These are phyloP conservation scores for Fragaria nilgerrensis DNA, from an alignment of 306 rosid genomes.

Conservation along the genomic window DNA sequence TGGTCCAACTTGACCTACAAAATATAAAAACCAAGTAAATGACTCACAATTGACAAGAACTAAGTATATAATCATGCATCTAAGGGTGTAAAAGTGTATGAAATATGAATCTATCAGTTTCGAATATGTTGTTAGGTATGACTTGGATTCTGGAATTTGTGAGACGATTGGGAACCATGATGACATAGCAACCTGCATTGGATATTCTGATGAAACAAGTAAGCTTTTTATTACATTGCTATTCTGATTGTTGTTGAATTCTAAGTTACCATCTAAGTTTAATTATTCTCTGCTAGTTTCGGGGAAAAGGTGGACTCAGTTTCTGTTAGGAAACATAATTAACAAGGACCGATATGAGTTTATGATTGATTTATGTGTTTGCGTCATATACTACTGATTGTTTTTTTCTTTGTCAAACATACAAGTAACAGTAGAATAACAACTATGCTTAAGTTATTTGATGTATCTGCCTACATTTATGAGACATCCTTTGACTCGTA, in stretches of 20 bases:
- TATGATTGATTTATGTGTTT: background rate
- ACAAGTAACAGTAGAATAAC: background rate
- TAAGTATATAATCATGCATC: too few species aligned
- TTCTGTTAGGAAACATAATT: background rate
- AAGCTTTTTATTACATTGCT: slow-evolving; percentile 28
- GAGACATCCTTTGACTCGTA: too few species aligned
- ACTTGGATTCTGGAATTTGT: slow-evolving; percentile 64
- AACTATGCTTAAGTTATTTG: too few species aligned
- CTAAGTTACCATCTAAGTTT: background rate
- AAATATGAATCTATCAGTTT: too few species aligned
- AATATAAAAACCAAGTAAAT: too few species aligned
- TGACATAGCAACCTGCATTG: slow-evolving; percentile 64
- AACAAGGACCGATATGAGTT: background rate
- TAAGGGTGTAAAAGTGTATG: too few species aligned
- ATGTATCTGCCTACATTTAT: too few species aligned
- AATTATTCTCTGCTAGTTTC: background rate
- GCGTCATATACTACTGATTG: background rate
- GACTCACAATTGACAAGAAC: too few species aligned
- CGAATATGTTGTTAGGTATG: too few species aligned
- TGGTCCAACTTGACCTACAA: too few species aligned
- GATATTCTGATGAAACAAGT: slow-evolving; percentile 74
- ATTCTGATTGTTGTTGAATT: background rate
- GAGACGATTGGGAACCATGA: slow-evolving; percentile 63
- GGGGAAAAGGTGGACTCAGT: background rate
- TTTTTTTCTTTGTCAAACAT: background rate